phyloP scores from a whole-genome alignment of 805 yeast species.

The Saturnispora kantuleensis region DNA sequence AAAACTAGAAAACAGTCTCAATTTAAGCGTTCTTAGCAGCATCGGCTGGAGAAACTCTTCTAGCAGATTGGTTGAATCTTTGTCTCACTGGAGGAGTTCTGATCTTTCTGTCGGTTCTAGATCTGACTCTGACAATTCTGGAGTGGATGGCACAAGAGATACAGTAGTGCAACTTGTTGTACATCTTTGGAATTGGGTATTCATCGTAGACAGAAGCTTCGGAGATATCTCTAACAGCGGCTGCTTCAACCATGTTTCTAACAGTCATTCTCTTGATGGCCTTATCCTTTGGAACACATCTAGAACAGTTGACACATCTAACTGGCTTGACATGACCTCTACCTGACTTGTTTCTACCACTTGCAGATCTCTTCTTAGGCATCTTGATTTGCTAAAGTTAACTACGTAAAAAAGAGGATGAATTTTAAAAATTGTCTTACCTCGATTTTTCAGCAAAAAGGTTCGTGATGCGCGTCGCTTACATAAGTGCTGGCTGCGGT shows the following conservation, averaged over 20 bases:
- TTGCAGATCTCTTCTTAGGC: constrained; percentile 99
- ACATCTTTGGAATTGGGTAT: constrained; percentile 98
- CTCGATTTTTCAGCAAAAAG: neutral
- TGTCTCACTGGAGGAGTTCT: constrained; percentile 99
- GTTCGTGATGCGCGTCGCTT: no score
- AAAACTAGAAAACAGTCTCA: constrained; percentile 15
- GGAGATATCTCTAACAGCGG: constrained; percentile 98
- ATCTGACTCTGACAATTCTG: constrained; percentile 99
- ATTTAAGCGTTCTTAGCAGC: constrained; percentile 87
- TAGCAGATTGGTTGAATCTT: constrained; percentile 86
- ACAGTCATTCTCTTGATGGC: constrained; percentile 99
- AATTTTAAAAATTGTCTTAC: neutral
- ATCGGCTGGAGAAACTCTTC: constrained; percentile 92
- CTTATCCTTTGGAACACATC: constrained; percentile 99
- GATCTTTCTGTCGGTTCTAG: constrained; percentile 96
- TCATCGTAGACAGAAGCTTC: constrained; percentile 99
- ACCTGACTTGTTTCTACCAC: constrained; percentile 99
- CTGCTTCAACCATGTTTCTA: constrained; percentile 99
- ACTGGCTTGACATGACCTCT: constrained; percentile 99
- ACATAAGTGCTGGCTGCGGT: no score
- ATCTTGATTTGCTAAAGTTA: constrained; percentile 37
- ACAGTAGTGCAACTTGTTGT: constrained; percentile 99
- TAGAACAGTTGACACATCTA: constrained; percentile 99
- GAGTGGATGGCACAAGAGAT: constrained; percentile 99
- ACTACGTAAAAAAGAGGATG: neutral